These are phyloP conservation scores for Acanthamoeba healyi DNA, from an alignment of 208 protist species.

Conservation along the genomic window DNA sequence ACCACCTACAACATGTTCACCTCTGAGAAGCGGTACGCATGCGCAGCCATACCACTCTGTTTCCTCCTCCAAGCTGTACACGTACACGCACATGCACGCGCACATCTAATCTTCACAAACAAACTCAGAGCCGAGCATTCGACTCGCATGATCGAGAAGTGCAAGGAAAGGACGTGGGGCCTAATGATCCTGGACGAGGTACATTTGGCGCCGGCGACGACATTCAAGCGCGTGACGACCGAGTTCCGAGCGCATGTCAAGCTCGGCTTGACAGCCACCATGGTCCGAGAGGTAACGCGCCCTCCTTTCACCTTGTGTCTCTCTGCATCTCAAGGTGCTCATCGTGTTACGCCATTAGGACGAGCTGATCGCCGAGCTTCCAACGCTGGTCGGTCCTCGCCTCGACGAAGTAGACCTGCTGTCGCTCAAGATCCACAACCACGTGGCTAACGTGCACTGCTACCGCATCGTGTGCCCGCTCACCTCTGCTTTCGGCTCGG, in stretches of 20 bases:
- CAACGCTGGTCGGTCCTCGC: slow-evolving; percentile 99
- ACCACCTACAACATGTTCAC: slow-evolving; percentile 99
- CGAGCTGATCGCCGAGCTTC: slow-evolving; percentile 97
- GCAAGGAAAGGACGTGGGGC: slow-evolving; percentile 95
- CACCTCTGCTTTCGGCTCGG: slow-evolving; percentile 95
- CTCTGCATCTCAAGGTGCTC: not conserved
- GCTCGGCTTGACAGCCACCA: slow-evolving; percentile 97
- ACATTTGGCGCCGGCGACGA: slow-evolving; percentile 97
- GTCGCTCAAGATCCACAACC: slow-evolving; percentile 95
- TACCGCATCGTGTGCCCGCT: slow-evolving; percentile 91
- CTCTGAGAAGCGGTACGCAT: slow-evolving; percentile 81
- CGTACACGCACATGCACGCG: not conserved
- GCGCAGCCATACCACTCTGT: not conserved
- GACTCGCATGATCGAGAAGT: slow-evolving; percentile 92
- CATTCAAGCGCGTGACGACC: slow-evolving; percentile 96
- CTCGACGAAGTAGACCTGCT: slow-evolving; percentile 99
- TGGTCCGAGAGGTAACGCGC: slow-evolving; percentile 93
- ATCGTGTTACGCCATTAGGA: slow-evolving; percentile 89
- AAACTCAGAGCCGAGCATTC: slow-evolving; percentile 89
- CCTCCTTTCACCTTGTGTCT: too few species aligned
- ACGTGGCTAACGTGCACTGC: slow-evolving; percentile 98
- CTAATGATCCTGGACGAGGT: slow-evolving; percentile 99
- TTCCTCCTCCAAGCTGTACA: not conserved
- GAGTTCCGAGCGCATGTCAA: slow-evolving; percentile 96
- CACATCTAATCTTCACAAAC: not conserved